Evolutionary conservation across 129 eudicot genomes (phyloP).

Genomic region (Logfia minima): DNA sequence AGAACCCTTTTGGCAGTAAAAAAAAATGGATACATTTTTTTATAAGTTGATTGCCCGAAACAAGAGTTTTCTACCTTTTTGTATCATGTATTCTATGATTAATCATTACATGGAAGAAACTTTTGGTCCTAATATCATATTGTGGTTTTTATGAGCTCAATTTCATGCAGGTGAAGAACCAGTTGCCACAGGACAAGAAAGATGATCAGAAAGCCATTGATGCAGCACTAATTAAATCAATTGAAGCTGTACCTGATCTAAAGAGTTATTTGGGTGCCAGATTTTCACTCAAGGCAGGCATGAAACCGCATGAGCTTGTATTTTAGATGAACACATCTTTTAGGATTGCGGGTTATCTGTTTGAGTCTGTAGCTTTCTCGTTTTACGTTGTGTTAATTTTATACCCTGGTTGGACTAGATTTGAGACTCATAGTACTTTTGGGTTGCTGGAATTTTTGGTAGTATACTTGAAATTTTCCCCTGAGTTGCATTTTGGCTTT

Average conservation of each 20-base stretch:
- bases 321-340: conserved; percentile 35
- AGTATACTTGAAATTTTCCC: not conserved
- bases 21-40: too few relatives aligned
- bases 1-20: too few relatives aligned
- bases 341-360: not conserved
- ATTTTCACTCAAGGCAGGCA: conserved; percentile 60
- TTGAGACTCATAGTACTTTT: not conserved
- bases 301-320: conserved; percentile 70
- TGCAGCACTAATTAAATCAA: conserved; percentile 46
- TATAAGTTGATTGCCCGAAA: too few relatives aligned
- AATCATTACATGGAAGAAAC: too few relatives aligned
- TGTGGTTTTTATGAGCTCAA: too few relatives aligned
- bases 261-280: conserved; percentile 65
- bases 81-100: too few relatives aligned
- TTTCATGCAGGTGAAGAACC: conserved; percentile 44
- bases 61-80: too few relatives aligned
- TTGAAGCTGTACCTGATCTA: conserved; percentile 58
- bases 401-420: not conserved
- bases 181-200: conserved; percentile 58
- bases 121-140: too few relatives aligned
- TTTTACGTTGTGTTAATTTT: not conserved
- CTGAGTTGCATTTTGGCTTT: not conserved
- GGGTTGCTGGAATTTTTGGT: not conserved
- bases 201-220: conserved; percentile 69
- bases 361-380: not conserved